These are phyloP conservation scores for Croton laevigatus DNA, from an alignment of 441 rosid genomes.

Conservation along the genomic window DNA sequence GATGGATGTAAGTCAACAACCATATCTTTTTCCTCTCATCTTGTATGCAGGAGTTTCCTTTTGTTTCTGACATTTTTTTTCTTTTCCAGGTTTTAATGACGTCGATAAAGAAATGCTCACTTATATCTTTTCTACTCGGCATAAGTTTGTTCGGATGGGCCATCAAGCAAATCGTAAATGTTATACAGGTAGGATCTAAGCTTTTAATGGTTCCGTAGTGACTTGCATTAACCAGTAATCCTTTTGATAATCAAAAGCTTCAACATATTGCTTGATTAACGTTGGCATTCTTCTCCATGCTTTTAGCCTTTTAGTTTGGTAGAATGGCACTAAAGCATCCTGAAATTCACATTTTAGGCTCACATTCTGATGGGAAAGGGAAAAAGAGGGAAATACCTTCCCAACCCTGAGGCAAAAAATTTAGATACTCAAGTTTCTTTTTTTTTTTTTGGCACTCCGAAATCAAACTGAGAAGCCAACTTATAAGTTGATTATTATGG, in stretches of 20 bases:
- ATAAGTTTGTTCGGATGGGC: slow-evolving; percentile 83
- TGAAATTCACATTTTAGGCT: background rate
- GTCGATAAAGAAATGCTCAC: slow-evolving; percentile 41
- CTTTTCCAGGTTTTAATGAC: slow-evolving; percentile 53
- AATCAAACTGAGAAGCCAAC: background rate
- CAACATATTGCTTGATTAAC: background rate
- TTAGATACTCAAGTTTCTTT: background rate
- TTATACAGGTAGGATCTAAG: slow-evolving; percentile 65
- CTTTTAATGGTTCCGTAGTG: slow-evolving; percentile 11
- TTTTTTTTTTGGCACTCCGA: background rate
- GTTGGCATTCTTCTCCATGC: background rate
- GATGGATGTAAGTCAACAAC: slow-evolving; percentile 48
- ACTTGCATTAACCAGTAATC: background rate
- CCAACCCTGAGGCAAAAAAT: background rate
- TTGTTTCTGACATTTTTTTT: slow-evolving; percentile 3
- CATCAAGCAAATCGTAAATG: slow-evolving; percentile 71
- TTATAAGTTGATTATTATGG: background rate
- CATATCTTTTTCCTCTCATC: background rate
- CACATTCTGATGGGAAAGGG: background rate
- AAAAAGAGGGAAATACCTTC: background rate
- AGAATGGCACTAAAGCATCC: background rate
- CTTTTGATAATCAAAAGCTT: slow-evolving; percentile 1
- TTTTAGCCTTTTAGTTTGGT: background rate
- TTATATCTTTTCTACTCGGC: slow-evolving; percentile 48
- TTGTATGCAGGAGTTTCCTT: background rate